Conservation (phyloP, 1,139 yeast genomes). For the Diutina rugosa region DNA sequence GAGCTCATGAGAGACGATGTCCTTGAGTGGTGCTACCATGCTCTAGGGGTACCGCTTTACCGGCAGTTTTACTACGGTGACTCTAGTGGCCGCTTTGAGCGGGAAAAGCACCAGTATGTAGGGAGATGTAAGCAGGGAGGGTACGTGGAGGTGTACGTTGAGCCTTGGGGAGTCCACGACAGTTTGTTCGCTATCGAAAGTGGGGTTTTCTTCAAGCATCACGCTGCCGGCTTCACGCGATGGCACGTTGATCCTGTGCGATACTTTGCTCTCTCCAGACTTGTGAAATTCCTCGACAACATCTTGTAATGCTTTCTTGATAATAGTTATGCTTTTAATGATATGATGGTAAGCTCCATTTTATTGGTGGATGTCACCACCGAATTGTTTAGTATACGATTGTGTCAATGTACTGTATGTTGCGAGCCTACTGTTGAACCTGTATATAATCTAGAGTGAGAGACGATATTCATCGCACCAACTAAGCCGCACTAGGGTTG, state of each 20-base stretch:
- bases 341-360: no score
- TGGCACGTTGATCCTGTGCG: slow-evolving; percentile 8
- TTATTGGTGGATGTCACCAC: no score
- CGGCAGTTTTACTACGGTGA: neutral
- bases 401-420: no score
- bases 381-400: no score
- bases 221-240: slow-evolving; percentile 5
- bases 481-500: neutral
- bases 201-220: slow-evolving; percentile 6
- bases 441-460: neutral
- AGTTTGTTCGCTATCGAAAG: slow-evolving; percentile 20
- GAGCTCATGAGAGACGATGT: slow-evolving; percentile 2
- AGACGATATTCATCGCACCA: neutral
- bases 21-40: neutral
- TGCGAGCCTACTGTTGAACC: neutral
- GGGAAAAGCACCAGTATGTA: neutral
- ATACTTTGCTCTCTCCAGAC: slow-evolving; percentile 6
- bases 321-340: no score
- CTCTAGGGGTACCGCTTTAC: neutral
- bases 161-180: slow-evolving; percentile 36
- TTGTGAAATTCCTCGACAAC: slow-evolving; percentile 6
- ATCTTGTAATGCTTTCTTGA: neutral
- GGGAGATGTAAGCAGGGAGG: slow-evolving; percentile 4
- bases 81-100: neutral
- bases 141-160: slow-evolving; percentile 16